Base-by-base conservation (phyloP, 371 early-diverging fungal species). In the Thermomucor indicae-seudaticae region DNA sequence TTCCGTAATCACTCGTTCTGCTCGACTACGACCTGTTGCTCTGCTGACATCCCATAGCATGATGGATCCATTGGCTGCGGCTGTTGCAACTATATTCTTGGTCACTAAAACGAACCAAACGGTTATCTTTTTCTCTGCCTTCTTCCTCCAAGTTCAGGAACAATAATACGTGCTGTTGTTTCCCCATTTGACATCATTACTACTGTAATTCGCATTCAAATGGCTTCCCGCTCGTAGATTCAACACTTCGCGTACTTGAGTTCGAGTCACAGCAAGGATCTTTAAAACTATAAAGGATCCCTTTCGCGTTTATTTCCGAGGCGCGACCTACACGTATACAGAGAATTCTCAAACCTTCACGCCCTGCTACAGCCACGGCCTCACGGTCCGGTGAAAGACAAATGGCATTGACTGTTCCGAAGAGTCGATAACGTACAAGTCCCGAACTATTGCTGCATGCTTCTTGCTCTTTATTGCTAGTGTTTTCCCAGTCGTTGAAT, bases 141-240 rank as follows among this genome's bases (percentile, higher is more conserved):
- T 12, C 10, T 23, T 16, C 30, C 20, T 23, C 44, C 10, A 8
- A 31, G 8, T 25, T 41, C 14, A 12, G 17, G 27, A 12, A 34
- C 47, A 34, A 23, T 10, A n/a, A 17, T 28, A 47, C 61, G 50
- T 64, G 79, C 83, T 77, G 34, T 70, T 60, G 54, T 78, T 82
- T 23, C 88, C 88, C 94, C 94, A 93, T 54, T 87, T 86, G 32
- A 90, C 91, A 63, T 93, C 94, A 51, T 80, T 90, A 49, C 82
- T 82, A 55, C 81, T 78, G 38, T 79, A 81, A 51, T 80, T 85
- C 16, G 74, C 46, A 49, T 78, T 85, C 47, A 81, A 56, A 29
- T 75, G 70, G 45, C 74, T 72, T 0, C 84, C 89, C n/a, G 81
- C 76, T 51, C 90, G 78, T 11, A 93, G 57, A 57, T 90, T 91